phyloP scores from a whole-genome alignment of 1,284 basidiomycete species.

The Microbotryum saponariae region DNA sequence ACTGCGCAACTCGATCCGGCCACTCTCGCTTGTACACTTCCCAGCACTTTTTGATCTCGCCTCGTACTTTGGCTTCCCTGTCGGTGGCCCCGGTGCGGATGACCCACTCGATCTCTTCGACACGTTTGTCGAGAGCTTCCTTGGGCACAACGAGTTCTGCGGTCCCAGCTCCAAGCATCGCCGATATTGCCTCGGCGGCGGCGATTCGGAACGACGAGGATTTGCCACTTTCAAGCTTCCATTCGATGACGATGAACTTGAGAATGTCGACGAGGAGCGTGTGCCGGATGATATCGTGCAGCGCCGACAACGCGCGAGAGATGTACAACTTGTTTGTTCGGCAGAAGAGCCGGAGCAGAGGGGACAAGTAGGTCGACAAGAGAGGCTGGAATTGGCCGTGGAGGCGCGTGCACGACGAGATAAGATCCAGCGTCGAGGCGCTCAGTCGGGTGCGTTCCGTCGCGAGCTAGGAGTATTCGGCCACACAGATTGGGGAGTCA shows the following conservation, averaged over 20 bases:
- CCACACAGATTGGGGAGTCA: background rate
- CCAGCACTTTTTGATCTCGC: conserved; percentile 60
- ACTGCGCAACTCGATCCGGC: conserved; percentile 60
- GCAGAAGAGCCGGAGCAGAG: conserved; percentile 58
- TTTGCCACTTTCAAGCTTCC: conserved; percentile 51
- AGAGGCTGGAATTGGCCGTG: conserved; percentile 60
- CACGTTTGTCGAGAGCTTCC: conserved; percentile 60
- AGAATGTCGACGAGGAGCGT: conserved; percentile 64
- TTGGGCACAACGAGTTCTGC: conserved; percentile 24
- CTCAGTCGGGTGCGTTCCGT: conserved; percentile 72
- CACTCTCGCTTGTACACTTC: conserved; percentile 64
- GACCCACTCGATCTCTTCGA: conserved; percentile 59
- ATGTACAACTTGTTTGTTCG: conserved; percentile 75
- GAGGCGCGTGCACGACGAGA: conserved; percentile 54
- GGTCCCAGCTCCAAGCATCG: conserved; percentile 28
- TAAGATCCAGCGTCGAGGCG: conserved; percentile 59
- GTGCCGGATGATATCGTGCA: conserved; percentile 56
- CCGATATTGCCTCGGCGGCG: conserved; percentile 53
- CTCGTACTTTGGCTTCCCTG: conserved; percentile 66
- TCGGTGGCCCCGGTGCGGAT: conserved; percentile 62
- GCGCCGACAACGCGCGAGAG: conserved; percentile 55
- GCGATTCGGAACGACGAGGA: conserved; percentile 56
- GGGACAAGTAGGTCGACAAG: conserved; percentile 59
- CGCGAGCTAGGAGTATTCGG: conserved; percentile 39
- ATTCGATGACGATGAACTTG: conserved; percentile 55